Evolutionary conservation across 2,329 filamentous ascomycete genomes (phyloP).

Genomic region (Xylogone sp.): DNA sequence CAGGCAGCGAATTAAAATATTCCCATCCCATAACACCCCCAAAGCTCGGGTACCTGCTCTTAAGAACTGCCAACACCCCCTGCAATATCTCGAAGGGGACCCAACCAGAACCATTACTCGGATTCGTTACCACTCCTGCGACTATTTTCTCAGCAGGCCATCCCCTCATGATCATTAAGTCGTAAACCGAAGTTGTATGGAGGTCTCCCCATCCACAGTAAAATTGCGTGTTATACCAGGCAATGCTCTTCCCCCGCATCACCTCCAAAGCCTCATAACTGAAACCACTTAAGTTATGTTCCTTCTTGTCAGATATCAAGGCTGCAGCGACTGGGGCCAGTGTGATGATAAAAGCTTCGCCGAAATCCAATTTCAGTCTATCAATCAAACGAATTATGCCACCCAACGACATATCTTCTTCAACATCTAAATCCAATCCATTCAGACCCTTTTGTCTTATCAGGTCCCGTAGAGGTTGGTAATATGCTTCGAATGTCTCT

Average conservation of each 20-base stretch:
- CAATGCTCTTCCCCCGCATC: constrained; percentile 60
- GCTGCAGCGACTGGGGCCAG: constrained; percentile 80
- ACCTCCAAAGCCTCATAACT: constrained; percentile 72
- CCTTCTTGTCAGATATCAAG: constrained; percentile 50
- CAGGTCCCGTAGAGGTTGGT: constrained; percentile 62
- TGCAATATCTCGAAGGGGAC: constrained; percentile 56
- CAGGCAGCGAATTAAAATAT: constrained; percentile 80
- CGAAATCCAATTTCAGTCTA: constrained; percentile 66
- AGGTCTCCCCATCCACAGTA: constrained; percentile 73
- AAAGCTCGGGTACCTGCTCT: constrained; percentile 62
- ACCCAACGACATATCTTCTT: constrained; percentile 67
- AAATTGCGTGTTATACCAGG: constrained; percentile 90
- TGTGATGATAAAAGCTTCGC: constrained; percentile 68
- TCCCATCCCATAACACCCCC: constrained; percentile 95
- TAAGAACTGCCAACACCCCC: constrained; percentile 52
- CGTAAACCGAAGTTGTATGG: constrained; percentile 41
- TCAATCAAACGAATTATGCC: constrained; percentile 67
- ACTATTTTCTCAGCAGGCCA: constrained; percentile 74
- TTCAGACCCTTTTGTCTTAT: constrained; percentile 60
- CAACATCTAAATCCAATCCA: constrained; percentile 75
- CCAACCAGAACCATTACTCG: constrained; percentile 66
- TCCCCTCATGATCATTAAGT: constrained; percentile 54
- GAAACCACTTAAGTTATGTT: constrained; percentile 75
- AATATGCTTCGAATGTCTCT: constrained; percentile 68
- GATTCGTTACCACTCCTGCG: constrained; percentile 76